phyloP scores from a whole-genome alignment of 345 rosid genomes.

The Eucalyptus curtisii region DNA sequence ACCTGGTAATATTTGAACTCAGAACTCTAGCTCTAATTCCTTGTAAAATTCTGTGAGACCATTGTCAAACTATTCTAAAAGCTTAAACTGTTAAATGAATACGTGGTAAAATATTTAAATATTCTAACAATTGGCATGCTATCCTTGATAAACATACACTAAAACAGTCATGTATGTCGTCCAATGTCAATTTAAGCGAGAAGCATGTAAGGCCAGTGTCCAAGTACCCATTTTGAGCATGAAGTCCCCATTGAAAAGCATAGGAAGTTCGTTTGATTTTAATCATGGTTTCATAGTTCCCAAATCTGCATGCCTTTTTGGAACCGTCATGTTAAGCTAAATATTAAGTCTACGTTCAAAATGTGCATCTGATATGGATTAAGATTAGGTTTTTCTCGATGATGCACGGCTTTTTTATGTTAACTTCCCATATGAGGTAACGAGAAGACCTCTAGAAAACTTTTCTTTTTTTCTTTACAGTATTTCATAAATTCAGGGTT shows the following conservation, averaged over 20 bases:
- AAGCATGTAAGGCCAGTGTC: neutral
- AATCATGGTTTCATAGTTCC: neutral
- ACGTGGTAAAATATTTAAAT: accelerated
- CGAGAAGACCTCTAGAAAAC: neutral
- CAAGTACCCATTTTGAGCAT: neutral
- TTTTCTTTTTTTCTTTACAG: neutral
- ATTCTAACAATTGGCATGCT: neutral
- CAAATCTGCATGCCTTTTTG: neutral
- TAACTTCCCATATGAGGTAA: neutral
- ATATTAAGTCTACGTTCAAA: too few relatives aligned
- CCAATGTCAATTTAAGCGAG: neutral
- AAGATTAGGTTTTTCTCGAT: neutral
- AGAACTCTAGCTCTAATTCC: accelerated
- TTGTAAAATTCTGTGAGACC: too few relatives aligned
- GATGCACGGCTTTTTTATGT: neutral
- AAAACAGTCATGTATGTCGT: neutral
- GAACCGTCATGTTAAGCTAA: neutral
- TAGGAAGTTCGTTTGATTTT: neutral
- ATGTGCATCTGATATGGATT: neutral
- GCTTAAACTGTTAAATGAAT: too few relatives aligned
- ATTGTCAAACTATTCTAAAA: accelerated
- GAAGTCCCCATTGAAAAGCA: neutral
- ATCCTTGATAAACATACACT: neutral
- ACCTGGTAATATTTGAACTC: accelerated
- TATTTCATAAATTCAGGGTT: neutral